These are phyloP conservation scores for Xerophyta viscosa DNA, from an alignment of 106 monocot genomes.

Conservation along the genomic window DNA sequence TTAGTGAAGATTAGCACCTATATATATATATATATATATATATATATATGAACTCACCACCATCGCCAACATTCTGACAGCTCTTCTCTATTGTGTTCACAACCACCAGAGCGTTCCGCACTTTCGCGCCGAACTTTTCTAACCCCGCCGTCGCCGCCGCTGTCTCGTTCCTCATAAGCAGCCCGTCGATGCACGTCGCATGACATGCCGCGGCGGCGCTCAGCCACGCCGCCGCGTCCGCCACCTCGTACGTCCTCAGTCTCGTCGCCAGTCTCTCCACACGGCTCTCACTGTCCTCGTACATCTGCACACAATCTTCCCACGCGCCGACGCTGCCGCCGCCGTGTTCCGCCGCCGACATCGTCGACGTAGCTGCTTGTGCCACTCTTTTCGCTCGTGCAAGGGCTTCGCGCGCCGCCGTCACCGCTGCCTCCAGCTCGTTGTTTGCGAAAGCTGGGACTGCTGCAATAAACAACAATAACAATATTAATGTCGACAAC, in stretches of 20 bases:
- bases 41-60: neutral
- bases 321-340: neutral
- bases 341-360: neutral
- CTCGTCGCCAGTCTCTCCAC: constrained; percentile 5
- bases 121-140: neutral
- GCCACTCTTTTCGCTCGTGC: neutral
- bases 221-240: constrained; percentile 26
- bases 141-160: neutral
- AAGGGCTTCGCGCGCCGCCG: neutral
- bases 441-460: no score
- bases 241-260: neutral
- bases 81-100: neutral
- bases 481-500: no score
- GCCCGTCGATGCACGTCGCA: constrained; percentile 24
- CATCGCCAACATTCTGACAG: neutral
- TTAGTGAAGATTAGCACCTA: no score
- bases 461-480: no score
- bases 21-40: no score
- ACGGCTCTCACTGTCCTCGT: constrained; percentile 21
- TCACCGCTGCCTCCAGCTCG: no score
- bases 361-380: no score
- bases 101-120: neutral
- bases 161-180: neutral
- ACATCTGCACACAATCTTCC: constrained; percentile 25
- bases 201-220: constrained; percentile 28